A percentile compares a stretch with the other conserved stretches of the same genome.
phyloP scores from a whole-genome alignment of 1,284 basidiomycete genomes.

The Fereydounia khargensis region DNA sequence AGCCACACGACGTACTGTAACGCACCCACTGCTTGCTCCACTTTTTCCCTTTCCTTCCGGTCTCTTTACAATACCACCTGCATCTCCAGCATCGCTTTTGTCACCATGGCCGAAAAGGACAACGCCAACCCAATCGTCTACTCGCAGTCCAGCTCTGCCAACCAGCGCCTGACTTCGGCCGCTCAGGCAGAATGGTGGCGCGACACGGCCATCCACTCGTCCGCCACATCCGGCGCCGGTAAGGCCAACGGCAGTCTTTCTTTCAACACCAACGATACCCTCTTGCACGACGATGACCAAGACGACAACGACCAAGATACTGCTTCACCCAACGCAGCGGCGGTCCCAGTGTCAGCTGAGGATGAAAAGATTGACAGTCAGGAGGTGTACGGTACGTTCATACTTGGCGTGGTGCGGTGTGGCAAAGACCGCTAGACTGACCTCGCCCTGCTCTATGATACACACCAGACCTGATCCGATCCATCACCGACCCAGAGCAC shows the following conservation, averaged over 20 bases:
- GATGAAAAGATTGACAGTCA: slow-evolving; percentile 42
- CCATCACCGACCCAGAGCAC: slow-evolving; percentile 94
- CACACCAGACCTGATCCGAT: slow-evolving; percentile 74
- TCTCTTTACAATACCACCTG: no score
- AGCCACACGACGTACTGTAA: no score
- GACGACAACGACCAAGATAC: no score
- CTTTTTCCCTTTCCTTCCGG: no score
- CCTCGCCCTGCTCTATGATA: no score
- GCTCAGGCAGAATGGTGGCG: slow-evolving; percentile 50
- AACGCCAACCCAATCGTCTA: slow-evolving; percentile 60
- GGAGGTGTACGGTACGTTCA: slow-evolving; percentile 54
- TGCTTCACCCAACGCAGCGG: no score
- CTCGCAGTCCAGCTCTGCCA: slow-evolving; percentile 51
- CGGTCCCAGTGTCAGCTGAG: slow-evolving; percentile 1
- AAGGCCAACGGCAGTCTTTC: background rate
- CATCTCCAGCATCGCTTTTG: background rate
- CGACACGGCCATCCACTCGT: slow-evolving; percentile 31
- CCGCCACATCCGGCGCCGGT: slow-evolving; percentile 1
- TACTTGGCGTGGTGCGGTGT: no score
- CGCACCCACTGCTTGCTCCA: no score
- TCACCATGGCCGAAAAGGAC: slow-evolving; percentile 43
- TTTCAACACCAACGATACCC: slow-evolving; percentile 47
- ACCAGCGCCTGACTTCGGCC: slow-evolving; percentile 10
- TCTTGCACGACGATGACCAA: slow-evolving; percentile 5
- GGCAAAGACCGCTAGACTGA: no score